These are phyloP conservation scores for Monosporascus sp. DNA, from an alignment of 2,329 filamentous ascomycete species.

Conservation along the genomic window DNA sequence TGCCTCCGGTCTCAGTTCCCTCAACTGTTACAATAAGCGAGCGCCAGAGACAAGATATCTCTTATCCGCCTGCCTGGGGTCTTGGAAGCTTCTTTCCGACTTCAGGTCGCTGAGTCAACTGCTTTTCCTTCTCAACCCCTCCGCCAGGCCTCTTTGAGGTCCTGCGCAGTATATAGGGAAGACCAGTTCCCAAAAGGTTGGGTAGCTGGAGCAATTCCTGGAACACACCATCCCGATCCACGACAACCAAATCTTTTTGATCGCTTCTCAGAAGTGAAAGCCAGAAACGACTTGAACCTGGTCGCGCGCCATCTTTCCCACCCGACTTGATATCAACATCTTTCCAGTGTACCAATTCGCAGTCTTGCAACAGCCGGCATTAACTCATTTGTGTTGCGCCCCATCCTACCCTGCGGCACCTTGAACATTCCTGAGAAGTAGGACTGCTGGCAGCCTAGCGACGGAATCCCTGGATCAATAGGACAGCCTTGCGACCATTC, in stretches of 20 bases:
- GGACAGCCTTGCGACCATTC: neutral
- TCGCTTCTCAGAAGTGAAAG: neutral
- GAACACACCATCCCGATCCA: constrained; percentile 19
- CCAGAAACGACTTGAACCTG: neutral
- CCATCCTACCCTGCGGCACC: neutral
- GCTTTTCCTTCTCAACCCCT: constrained; percentile 8
- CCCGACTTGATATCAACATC: neutral
- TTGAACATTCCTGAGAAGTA: neutral
- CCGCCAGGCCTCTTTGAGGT: constrained; percentile 11
- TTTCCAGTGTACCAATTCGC: neutral
- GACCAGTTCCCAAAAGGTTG: constrained; percentile 4
- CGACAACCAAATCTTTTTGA: constrained; percentile 1
- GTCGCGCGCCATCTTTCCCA: neutral
- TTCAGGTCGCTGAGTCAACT: constrained; percentile 20
- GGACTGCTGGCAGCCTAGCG: neutral
- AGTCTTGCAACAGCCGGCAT: neutral
- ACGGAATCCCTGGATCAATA: neutral
- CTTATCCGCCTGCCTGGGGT: constrained; percentile 7
- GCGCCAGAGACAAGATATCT: constrained; percentile 18
- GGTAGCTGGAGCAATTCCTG: constrained; percentile 20
- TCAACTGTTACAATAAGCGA: constrained; percentile 13
- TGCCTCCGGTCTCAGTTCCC: constrained; percentile 12
- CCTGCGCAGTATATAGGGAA: constrained; percentile 19
- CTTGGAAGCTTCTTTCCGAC: constrained; percentile 24
- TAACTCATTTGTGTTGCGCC: too few species aligned